Base-by-base conservation (phyloP, 2,329 filamentous ascomycete species). In the Botrytis fabae region DNA sequence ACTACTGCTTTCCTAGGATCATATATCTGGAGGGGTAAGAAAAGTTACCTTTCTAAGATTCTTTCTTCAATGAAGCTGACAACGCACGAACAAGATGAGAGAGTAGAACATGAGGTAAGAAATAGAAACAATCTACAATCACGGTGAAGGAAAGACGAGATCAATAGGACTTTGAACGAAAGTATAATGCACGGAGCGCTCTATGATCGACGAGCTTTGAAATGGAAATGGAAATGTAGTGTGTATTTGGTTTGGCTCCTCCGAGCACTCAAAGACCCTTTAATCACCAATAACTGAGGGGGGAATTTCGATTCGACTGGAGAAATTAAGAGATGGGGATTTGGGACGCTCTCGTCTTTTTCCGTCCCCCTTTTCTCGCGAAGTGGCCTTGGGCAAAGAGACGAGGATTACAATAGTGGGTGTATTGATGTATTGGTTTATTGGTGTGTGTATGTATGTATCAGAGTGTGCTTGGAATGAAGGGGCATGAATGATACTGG, bases 121-220 rank as follows among this genome's bases (percentile, higher is more conserved):
- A 71, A 65, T 44, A 57, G 69, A 73, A 72, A 69, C 69, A 59
- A n/a, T 57, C 54, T 73, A 74, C 69, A 73, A 73, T 64, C 69
- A 75, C 71, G 75, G 74, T 74, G 74, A 74, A 70, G 46, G 69
- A 71, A 54, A 66, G 60, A 65, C 61, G 69, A 73, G 64, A 73
- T 38, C 44, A 59, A 68, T 54, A 74, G 71, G 40, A 57, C 25
- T 35, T 28, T 38, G 59, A 64, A 28, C 38, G 60, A 38, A 65
- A 71, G 61, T 51, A 54, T 64, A 64, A 75, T 73, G 77, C 77
- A 78, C 77, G 77, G 77, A 72, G 77, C 76, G 69, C 75, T 60
- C 7, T 59, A 61, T 73, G 76, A 76, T 74, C 57, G 72, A 61
- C 35, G 74, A 73, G 74, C 57, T 69, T 20, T 1, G 42, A 69